Evolutionary conservation across 331 rosid genomes (phyloP).

Genomic region (Prunus yedoensis): DNA sequence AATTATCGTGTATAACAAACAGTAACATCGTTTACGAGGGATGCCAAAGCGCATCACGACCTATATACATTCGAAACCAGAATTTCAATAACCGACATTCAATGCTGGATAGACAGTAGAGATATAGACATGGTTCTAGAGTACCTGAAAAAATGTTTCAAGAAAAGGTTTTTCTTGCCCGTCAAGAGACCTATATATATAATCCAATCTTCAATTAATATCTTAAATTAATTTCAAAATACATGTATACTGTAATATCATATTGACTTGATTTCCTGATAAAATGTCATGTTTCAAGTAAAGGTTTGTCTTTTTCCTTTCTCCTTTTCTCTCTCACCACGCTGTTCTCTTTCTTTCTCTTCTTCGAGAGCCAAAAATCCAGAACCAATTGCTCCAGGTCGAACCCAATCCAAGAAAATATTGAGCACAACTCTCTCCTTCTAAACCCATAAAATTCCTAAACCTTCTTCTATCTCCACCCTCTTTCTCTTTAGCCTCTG

Average conservation of each 20-base stretch:
- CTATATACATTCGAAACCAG: slow-evolving; percentile 35
- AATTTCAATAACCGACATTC: slow-evolving; percentile 21
- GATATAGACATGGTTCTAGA: slow-evolving; percentile 14
- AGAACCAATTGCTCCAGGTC: too few species aligned
- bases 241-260: not conserved
- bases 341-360: too few species aligned
- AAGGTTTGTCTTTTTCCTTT: too few species aligned
- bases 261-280: not conserved
- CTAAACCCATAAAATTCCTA: too few species aligned
- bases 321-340: too few species aligned
- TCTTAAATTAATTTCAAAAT: not conserved
- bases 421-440: too few species aligned
- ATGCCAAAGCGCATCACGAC: slow-evolving; percentile 97
- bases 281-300: not conserved
- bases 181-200: slow-evolving; percentile 69
- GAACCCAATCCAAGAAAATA: too few species aligned
- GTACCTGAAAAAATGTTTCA: slow-evolving; percentile 94
- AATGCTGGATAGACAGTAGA: slow-evolving; percentile 6
- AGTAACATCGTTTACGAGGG: slow-evolving; percentile 83
- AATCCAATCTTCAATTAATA: not conserved
- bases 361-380: too few species aligned
- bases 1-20: slow-evolving; percentile 90
- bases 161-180: slow-evolving; percentile 93
- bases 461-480: too few species aligned
- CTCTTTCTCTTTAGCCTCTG: too few species aligned